Base-by-base conservation (phyloP, 805 yeast genomes). In the Cyberlindnera maritima region DNA sequence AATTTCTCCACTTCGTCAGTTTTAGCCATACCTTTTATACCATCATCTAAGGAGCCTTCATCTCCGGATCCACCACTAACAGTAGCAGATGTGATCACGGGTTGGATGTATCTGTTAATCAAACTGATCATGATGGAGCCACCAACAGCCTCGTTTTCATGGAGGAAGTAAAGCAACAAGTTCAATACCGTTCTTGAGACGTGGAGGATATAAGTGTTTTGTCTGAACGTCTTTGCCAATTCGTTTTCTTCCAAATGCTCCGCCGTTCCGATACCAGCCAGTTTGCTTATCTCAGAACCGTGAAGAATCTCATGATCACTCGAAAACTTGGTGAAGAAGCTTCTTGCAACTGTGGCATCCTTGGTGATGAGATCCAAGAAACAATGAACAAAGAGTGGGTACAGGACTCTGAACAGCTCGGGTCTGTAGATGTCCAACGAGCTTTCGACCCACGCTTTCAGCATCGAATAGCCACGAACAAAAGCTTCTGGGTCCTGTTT, bases 371-470 rank as follows among this genome's bases (percentile, higher is more conserved):
- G 74, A 57, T 89, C 92, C 51, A 94, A 71, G 62, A 80, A 94
- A 58, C 89, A 80, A 65, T 92, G 96, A 43, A 92, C 85, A 66
- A 91, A 94, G n/a, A 94, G 74, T 6, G 99, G 99, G 64, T 87
- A 94, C 56, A 92, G 69, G 36, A 92, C 77, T 54, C 94, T 79
- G 47, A 84, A 78, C 50, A 94, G 74, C 65, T 94, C 97, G 15
- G 95, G 90, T 66, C 80, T 85, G 67, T 94, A 94, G 67, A 94
- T 76, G 64, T 92, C 99, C 57, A 94, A 74, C 0, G 97, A 89
- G 15, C 88, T 76, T 56, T 89, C 96, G 35, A 88, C 87, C 98
- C 98, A 94, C 41, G 83, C 82, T 52, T 87, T 78, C 52, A 90
- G 76, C 64, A 88, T 76, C 15, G 83, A 72, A 67, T 90, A 94